phyloP scores from a whole-genome alignment of 129 eudicot species.

The Escallonia herrerae region DNA sequence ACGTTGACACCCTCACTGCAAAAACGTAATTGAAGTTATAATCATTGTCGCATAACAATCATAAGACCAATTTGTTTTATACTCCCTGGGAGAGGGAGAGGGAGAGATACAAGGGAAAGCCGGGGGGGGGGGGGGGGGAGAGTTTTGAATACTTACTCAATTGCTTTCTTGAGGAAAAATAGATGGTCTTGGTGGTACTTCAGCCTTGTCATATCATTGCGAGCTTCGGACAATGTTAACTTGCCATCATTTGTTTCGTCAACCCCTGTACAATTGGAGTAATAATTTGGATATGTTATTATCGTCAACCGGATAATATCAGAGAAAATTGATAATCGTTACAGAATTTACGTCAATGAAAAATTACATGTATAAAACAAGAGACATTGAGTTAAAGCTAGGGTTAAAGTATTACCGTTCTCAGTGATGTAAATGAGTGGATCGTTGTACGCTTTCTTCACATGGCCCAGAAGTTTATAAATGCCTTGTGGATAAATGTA shows the following conservation, averaged over 20 bases:
- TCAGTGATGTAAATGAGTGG: slow-evolving; percentile 32
- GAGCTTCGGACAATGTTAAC: background rate
- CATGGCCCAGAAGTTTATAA: slow-evolving; percentile 17
- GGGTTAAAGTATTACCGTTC: slow-evolving; percentile 18
- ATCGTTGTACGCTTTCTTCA: slow-evolving; percentile 18
- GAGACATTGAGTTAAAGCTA: background rate
- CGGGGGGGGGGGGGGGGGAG: too few species aligned
- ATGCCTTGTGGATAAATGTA: slow-evolving; percentile 31
- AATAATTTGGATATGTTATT: too few species aligned
- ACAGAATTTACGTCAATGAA: too few species aligned
- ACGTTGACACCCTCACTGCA: slow-evolving; percentile 67
- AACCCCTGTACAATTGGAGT: background rate
- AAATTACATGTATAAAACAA: too few species aligned
- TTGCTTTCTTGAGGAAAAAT: background rate
- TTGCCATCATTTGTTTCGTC: background rate
- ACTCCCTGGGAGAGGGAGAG: too few species aligned
- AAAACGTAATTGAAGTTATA: too few species aligned
- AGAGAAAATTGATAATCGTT: too few species aligned
- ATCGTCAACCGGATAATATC: background rate
- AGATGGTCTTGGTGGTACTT: background rate
- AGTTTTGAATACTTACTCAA: background rate
- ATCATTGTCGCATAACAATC: too few species aligned
- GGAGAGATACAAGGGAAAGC: too few species aligned
- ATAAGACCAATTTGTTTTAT: too few species aligned
- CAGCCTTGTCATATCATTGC: background rate